Evolutionary conservation across 2,329 filamentous ascomycete genomes (phyloP), one percentile per base, ranked within the genome.

Genomic region (Graphiopsis chlorocephala): DNA sequence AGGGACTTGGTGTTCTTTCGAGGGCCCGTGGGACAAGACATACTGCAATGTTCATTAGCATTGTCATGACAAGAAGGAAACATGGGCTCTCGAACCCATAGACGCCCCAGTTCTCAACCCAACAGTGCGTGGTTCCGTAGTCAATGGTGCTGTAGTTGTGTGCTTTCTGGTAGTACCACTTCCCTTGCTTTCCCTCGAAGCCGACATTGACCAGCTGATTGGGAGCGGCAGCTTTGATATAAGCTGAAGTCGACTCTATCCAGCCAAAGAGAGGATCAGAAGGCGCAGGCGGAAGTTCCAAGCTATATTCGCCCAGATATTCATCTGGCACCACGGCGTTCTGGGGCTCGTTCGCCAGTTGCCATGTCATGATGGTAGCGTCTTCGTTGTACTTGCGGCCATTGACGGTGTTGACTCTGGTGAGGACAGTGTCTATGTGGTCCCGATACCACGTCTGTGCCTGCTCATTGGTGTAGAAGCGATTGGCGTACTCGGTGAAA

Each of bases 341-440:
- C 55, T 79, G 77, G 3, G 77, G 77, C 64, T 79, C 77, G 58
- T 79, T 79, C 29, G 77, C 77, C 8, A 78, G 69, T 64, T 79
- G 75, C 77, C 77, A 79, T 17, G 77, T 78, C 77, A 78, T 79
- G 59, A 78, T 74, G 0, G 77, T 77, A 0, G 77, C 71, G 64
- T 78, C 76, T 33, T 78, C 73, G 7, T 66, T 75, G 67, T 79
- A 79, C 0, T 72, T 31, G 1, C 75, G 72, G 1, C 76, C 75
- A 29, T 75, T 78, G 8, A 78, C 68, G 1, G 74, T 76, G 65
- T 79, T 79, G n/a, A 68, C 69, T 1, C 77, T 70, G n/a, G 60
- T 71, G 56, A 77, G 72, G 10, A 79, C 74, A 0, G 72, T 75
- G 61, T 71, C 72, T 62, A 79, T 77, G 61, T 79, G 77, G 17